These are phyloP conservation scores for Fraxinus pennsylvanica DNA, from an alignment of 257 asterid species.

Conservation along the genomic window DNA sequence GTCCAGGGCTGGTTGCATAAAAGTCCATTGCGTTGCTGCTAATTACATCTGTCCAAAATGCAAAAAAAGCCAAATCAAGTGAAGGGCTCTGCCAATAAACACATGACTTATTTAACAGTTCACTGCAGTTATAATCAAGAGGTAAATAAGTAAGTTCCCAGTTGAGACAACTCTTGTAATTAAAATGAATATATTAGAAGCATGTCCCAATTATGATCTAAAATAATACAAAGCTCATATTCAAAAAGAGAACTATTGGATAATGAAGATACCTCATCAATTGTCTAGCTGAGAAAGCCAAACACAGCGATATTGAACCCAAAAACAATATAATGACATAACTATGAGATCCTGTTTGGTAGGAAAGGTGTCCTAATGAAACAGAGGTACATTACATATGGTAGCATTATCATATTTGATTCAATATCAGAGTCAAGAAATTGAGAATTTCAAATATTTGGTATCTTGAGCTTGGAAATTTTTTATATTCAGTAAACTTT, in stretches of 20 bases:
- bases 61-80: slow-evolving; percentile 24
- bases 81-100: slow-evolving; percentile 17
- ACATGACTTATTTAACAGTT: slow-evolving; percentile 3
- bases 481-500: background rate
- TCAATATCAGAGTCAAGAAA: background rate
- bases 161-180: background rate
- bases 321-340: too few relatives aligned
- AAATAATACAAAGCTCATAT: background rate
- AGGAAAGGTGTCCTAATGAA: background rate
- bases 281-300: background rate
- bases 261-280: background rate
- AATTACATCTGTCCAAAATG: slow-evolving; percentile 47
- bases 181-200: background rate
- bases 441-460: background rate
- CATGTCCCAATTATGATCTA: background rate
- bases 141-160: background rate
- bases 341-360: background rate
- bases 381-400: background rate
- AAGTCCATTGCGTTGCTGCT: slow-evolving; percentile 54
- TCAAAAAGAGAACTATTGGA: background rate
- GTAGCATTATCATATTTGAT: background rate
- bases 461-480: background rate
- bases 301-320: background rate
- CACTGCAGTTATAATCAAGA: background rate
- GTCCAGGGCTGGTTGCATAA: slow-evolving; percentile 77